phyloP scores from a whole-genome alignment of 2,329 filamentous ascomycete genomes.

The Cercospora brassicicola region DNA sequence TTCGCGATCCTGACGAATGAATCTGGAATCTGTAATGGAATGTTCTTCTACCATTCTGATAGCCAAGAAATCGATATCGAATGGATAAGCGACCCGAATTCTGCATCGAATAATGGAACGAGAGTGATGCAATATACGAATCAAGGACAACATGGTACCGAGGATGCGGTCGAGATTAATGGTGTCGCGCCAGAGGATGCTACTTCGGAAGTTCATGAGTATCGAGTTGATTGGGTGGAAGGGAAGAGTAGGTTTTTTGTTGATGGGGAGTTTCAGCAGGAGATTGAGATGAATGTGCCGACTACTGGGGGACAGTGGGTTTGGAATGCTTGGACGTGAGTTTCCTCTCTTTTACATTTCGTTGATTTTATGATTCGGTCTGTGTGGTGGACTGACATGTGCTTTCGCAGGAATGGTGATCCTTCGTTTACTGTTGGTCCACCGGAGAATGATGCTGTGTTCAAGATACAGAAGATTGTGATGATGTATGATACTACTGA shows the following conservation, averaged over 20 bases:
- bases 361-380: background rate
- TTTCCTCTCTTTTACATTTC: background rate
- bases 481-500: conserved; percentile 27
- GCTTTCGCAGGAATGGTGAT: conserved; percentile 23
- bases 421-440: conserved; percentile 26
- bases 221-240: conserved; percentile 29
- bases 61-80: conserved; percentile 32
- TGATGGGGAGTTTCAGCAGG: conserved; percentile 21
- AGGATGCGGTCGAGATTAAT: conserved; percentile 1
- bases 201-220: conserved; percentile 23
- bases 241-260: conserved; percentile 23
- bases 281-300: conserved; percentile 22
- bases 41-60: conserved; percentile 28
- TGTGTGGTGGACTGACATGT: background rate
- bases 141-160: conserved; percentile 17
- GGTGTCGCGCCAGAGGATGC: conserved; percentile 14
- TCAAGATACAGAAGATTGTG: conserved; percentile 30
- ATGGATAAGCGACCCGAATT: conserved; percentile 25
- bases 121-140: conserved; percentile 27
- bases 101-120: conserved; percentile 20
- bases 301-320: conserved; percentile 22
- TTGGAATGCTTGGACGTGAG: conserved; percentile 32
- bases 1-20: conserved; percentile 14
- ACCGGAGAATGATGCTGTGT: conserved; percentile 26
- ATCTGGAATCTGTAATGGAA: conserved; percentile 13